Evolutionary conservation across 2,329 filamentous ascomycete genomes (phyloP), one percentile per base, ranked within the genome.

Genomic region (Trichoderma citrinoviride): DNA sequence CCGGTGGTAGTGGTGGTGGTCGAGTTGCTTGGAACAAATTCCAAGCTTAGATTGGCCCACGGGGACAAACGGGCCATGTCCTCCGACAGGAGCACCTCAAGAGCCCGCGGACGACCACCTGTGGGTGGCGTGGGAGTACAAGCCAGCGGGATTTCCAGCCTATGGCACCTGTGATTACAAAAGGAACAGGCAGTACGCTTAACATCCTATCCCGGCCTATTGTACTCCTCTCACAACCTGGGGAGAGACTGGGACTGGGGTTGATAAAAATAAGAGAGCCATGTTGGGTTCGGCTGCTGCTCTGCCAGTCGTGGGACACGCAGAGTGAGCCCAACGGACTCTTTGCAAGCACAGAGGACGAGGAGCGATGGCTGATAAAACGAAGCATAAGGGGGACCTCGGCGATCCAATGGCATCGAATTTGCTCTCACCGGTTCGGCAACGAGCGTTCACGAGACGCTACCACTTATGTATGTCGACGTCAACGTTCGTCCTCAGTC

Each of bases 401-500:
- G 15, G 37, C 17, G 44, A 25, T 6, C 56, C 44, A 61, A 33
- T 47, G 52, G 19, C 21, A 29, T 40, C 5, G 15, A 40, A 33
- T 44, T 27, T 56, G 43, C 23, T 25, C 44, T 64, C 62, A 65
- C 49, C 60, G 57, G 40, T 46, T 46, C 12, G 44, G 27, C 12
- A 37, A 54, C 8, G 49, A 33, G 29, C 55, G 61, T 58, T 56
- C 65, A 67, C 58, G 65, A 65, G 67, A 65, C 65, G 27, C 41
- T 23, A n/a, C 52, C 33, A 46, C 17, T 46, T n/a, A 66, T 64
- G 67, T 68, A 68, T 19, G 67, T 50, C 65, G 62, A 64, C 67
- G 61, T 60, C 65, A 65, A 58, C 12, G 27, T 54, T 21, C 33
- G 15, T 25, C 40, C 46, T 44, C 12, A 46, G 23, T 12, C 10